Evolutionary conservation across 345 rosid species (phyloP), one percentile per base, ranked within the genome.

Genomic region (Arabidopsis suecica): DNA sequence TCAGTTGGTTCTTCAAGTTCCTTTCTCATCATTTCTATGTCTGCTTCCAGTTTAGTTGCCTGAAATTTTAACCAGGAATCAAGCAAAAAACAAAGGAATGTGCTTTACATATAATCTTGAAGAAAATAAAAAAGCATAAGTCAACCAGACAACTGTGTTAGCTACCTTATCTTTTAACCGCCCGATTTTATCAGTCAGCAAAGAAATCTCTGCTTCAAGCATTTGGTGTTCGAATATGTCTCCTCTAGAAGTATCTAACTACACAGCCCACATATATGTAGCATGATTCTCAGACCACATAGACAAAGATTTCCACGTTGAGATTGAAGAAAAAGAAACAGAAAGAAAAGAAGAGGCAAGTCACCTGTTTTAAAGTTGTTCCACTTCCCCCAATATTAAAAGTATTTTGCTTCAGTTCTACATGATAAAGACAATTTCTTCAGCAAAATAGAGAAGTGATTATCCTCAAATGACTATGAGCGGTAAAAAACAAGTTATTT

Each of bases 1-100:
- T 91, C 97, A 41, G 98, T 86, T 32, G 93, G 95, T 65, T 94
- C 93, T 79, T 90, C 92, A 30, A 91, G 80, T 76, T 86, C 98
- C 85, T 88, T 94, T 84, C 86, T 83, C 68, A 84, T 88, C 65
- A 80, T 81, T 77, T 86, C 86, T 42, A 87, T 88, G 80, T 88
- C 79, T 73, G 65, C 84, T 72, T 83, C 95, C 66, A 94, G 73
- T 65, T 86, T 84, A 69, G 80, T 77, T 16, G 88, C 93, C 98
- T 91, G 79, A 57, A 45, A 25, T 76, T 65, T 37, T 13, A 45
- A 37, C 65, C 61, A n/a, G 37, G 36, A 50, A 36, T 62, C 75
- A 40, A 25, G 14, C 14, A 37, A 48, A 58, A 45, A 22, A 23
- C 25, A 8, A 50, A 36, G 11, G 18, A 22, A 32, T 62, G 20